Evolutionary conservation across 345 rosid species (phyloP), one percentile per base, ranked within the genome.

Genomic region (Hevea brasiliensis): DNA sequence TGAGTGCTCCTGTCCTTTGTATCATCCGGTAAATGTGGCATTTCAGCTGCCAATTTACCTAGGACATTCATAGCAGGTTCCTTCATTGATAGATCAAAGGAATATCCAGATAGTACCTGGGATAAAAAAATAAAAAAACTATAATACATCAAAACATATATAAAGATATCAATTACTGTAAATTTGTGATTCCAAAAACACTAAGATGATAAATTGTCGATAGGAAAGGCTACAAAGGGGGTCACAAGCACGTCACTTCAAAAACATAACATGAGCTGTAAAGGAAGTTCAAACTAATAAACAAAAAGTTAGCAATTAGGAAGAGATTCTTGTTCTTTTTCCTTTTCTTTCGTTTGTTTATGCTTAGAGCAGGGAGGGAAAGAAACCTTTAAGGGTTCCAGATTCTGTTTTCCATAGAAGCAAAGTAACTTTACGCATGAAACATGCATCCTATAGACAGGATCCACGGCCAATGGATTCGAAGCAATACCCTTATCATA

Each of bases 381-480:
- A 73, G 69, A 75, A 72, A 94, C 98, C 98, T 92, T 90, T 72
- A 94, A 79, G 74, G 84, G 86, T 71, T 89, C 91, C 71, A 86
- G 54, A 77, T 88, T 88, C 73, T 85, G 84, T 80, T 85, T 89
- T 74, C 95, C 97, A 76, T 73, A 79, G 26, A 80, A 80, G 79
- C 80, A 88, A 68, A 92, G 92, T 75, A 92, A 83, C 86, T 94
- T 94, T 73, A 92, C 74, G 63, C 98, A 97, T 32, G 98, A 92
- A 79, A 98, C 91, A 74, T 94, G 97, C 93, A 94, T 94, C 87
- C 98, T 88, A 68, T 94, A 94, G 76, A 92, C 86, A 69, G 98
- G 91, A 81, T 94, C 98, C 57, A 89, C 98, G 35, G 98, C 97
- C 29, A 85, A 89, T 41, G 88, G 87, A 82, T 92, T 94, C 86